Base-by-base conservation (phyloP, 805 yeast species). In the Monosporozyma aquatica region DNA sequence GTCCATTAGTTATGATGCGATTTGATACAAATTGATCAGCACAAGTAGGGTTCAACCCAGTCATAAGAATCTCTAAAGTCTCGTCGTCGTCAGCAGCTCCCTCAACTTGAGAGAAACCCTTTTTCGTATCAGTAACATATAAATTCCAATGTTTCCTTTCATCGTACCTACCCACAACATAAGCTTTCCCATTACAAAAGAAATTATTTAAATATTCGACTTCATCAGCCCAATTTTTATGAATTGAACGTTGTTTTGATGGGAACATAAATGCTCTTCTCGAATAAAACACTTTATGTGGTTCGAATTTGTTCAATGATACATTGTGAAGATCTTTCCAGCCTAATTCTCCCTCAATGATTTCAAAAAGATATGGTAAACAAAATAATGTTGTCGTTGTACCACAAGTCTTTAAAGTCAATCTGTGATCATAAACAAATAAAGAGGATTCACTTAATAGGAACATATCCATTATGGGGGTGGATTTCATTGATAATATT, bases 191-290 rank as follows among this genome's bases (percentile, higher is more conserved):
- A 39, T 70, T 62, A 24, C 65, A 58, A 58, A 90, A 90, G 56
- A 70, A 75, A 42, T 70, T 61, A 66, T 85, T 78, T 57, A 90
- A 74, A 55, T 75, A 76, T 15, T 65, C 63, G 15, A 87, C 82
- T 59, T 90, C 98, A 57, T 75, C 78, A 30, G 72, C 68, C 98
- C 98, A 90, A 54, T 78, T 79, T 44, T 74, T 74, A 62, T 90
- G 97, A 40, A 94, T 80, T 44, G 78, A 76, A 37, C 72, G 69
- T 66, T 90, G 98, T 55, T 73, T 78, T 33, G 79, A 77, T 8
- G 97, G 98, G 62, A 87, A 90, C 90, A 90, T 80, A 64, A 89
- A 89, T 28, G 87, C 75, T 61, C 95, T 78, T 61, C 97, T 76
- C 4, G 97, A 87, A 64, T 92, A 90, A 55, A 90, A 87, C 5